These are phyloP conservation scores for Populus pruinosa DNA, from an alignment of 345 rosid genomes.

Conservation along the genomic window DNA sequence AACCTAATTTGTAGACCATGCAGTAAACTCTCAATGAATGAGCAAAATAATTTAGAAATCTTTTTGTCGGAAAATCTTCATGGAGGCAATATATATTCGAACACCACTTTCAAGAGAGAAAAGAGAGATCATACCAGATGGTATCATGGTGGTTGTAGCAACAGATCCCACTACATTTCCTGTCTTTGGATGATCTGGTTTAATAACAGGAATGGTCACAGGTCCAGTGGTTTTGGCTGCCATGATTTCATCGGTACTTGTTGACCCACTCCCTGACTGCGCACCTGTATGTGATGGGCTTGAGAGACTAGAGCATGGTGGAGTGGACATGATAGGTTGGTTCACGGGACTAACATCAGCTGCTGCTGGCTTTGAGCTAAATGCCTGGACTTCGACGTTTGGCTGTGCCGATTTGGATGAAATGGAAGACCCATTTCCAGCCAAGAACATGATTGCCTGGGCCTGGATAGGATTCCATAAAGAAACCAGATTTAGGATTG, in stretches of 20 bases:
- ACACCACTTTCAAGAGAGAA: not conserved
- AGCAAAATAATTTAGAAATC: not conserved
- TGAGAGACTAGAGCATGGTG: conserved; percentile 37
- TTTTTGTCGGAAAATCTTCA: not conserved
- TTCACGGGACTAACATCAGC: conserved; percentile 25
- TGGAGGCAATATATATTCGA: not conserved
- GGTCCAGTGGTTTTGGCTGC: conserved; percentile 37
- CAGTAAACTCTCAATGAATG: not conserved
- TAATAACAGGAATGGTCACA: conserved; percentile 31
- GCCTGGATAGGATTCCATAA: conserved; percentile 48
- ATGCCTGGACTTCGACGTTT: conserved; percentile 33
- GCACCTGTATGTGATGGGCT: conserved; percentile 56
- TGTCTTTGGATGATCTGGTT: conserved; percentile 34
- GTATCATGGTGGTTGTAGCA: conserved; percentile 39
- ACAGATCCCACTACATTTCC: conserved; percentile 29
- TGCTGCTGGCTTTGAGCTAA: conserved; percentile 27
- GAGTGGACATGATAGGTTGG: conserved; percentile 28
- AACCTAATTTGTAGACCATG: not conserved
- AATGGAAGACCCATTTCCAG: conserved; percentile 48
- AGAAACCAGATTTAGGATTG: not conserved
- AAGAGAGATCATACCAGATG: conserved; percentile 47
- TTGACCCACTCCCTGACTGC: conserved; percentile 43
- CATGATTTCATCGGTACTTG: conserved; percentile 42
- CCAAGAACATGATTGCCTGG: conserved; percentile 80
- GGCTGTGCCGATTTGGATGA: conserved; percentile 30